phyloP scores from a whole-genome alignment of 2,329 filamentous ascomycete species.

The Venturia effusa region DNA sequence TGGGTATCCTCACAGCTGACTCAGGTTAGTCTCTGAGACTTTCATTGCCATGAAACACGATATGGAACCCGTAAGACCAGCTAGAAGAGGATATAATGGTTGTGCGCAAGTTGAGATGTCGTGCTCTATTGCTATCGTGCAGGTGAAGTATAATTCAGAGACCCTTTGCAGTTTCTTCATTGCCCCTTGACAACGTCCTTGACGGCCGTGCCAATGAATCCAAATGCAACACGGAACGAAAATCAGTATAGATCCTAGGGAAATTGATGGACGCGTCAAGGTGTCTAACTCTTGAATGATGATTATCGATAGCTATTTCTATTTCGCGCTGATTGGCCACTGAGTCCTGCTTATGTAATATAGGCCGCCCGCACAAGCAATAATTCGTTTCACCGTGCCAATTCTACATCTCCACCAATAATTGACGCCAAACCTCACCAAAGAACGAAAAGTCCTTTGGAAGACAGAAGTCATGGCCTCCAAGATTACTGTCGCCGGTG shows the following conservation, averaged over 20 bases:
- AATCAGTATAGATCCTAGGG: no score
- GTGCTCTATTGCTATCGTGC: no score
- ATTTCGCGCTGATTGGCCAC: neutral
- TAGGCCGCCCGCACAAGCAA: neutral
- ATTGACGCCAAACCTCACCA: slow-evolving; percentile 11
- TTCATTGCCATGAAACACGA: no score
- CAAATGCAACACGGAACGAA: neutral
- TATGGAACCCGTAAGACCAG: no score
- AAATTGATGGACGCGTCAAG: neutral
- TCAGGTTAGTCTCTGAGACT: no score
- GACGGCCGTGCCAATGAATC: neutral
- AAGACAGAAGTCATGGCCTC: slow-evolving; percentile 56
- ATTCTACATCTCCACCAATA: neutral
- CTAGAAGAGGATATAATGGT: no score
- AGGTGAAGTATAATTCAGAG: no score
- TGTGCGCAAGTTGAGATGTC: no score
- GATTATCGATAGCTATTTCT: neutral
- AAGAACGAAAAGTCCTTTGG: slow-evolving; percentile 51
- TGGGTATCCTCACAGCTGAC: no score
- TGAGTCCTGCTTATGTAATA: neutral
- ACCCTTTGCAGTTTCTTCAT: no score
- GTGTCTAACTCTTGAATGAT: neutral
- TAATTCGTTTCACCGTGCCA: no score
- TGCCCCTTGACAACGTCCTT: no score
- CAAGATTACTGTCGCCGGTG: slow-evolving; percentile 54